Percentiles rank a stretch among this genome's conserved stretches.
Evolutionary conservation across 1,284 basidiomycete species (phyloP).

Genomic region (Cryptococcus sp.): DNA sequence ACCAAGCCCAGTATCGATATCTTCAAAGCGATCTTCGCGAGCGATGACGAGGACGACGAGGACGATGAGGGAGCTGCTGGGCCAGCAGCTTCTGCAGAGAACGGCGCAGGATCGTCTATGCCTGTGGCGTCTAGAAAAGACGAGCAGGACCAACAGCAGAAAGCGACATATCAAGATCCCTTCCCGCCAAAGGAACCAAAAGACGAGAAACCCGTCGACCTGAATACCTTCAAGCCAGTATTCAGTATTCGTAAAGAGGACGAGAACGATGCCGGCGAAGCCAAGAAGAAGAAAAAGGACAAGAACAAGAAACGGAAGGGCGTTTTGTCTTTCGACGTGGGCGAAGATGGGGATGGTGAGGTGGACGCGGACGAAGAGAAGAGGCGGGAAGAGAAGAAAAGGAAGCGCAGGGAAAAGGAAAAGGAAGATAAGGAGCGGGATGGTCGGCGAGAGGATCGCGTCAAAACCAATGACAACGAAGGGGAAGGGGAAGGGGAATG

Average conservation of each 20-base stretch:
- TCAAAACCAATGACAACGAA: background rate
- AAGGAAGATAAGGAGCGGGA: conserved; percentile 26
- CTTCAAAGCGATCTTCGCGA: conserved; percentile 93
- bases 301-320: conserved; percentile 54
- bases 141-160: conserved; percentile 16
- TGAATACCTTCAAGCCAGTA: conserved; percentile 61
- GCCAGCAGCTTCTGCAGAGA: conserved; percentile 3
- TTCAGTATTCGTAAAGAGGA: conserved; percentile 55
- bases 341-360: conserved; percentile 33
- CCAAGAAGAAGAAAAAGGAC: conserved; percentile 51
- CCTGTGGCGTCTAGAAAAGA: conserved; percentile 4
- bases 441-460: background rate
- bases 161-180: conserved; percentile 9
- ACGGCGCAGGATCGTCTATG: too few relatives aligned
- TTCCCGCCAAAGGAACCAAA: conserved; percentile 9
- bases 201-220: conserved; percentile 39
- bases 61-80: conserved; percentile 50
- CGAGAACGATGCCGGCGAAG: conserved; percentile 39
- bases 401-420: conserved; percentile 58
- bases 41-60: conserved; percentile 76
- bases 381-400: conserved; percentile 53
- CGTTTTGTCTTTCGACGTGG: conserved; percentile 67
- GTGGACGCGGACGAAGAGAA: conserved; percentile 49
- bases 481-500: conserved; percentile 53
- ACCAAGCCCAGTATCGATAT: conserved; percentile 84